Evolutionary conservation across 2,329 filamentous ascomycete species (phyloP), one percentile per base, ranked within the genome.

Genomic region (Colletotrichum tabaci): DNA sequence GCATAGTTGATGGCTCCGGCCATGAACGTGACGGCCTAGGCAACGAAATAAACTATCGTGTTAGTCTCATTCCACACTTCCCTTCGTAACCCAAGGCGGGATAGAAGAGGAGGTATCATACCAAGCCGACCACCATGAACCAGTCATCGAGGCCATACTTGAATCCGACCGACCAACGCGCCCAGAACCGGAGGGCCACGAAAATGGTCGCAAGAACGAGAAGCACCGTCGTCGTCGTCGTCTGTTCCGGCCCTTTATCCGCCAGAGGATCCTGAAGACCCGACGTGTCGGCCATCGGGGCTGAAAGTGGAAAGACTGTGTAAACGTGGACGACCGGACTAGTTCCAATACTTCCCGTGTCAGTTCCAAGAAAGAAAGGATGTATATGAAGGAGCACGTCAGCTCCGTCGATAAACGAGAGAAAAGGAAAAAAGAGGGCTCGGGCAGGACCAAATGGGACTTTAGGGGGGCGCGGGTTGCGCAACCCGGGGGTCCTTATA

Each of bases 1-100:
- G 67, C 67, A 71, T 71, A 67, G 56, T 71, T 71, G 56, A 71
- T 57, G 52, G 56, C 63, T 49, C 67, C 67, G 1, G 67, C 63
- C 21, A 52, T 38, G 23, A 67, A 71, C 23, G 67, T 71, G 50
- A 71, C 21, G 6, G 52, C 55, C 66, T 68, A 61, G 15, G 35
- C 35, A 1, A 38, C 35, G 35, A 38, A 38, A 10, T 10, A 38
- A 13, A 18, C 15, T 6, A 18, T n/a, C 4, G 10, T 42, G 46
- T 68, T 52, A 68, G 62, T 57, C 42, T 38, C 13, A 4, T 13
- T 40, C 16, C 13, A 9, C 18, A 5, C 21, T n/a, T n/a, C 47
- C 9, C 35, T 38, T 38, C 9, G 35, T 38, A 38, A 3, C 35
- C 35, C 35, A 10, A 38, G 35, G 35, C 35, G 35, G 35, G 2